These are phyloP conservation scores for Epichloe brachyelytri DNA, from an alignment of 2,329 filamentous ascomycete species.

Conservation along the genomic window DNA sequence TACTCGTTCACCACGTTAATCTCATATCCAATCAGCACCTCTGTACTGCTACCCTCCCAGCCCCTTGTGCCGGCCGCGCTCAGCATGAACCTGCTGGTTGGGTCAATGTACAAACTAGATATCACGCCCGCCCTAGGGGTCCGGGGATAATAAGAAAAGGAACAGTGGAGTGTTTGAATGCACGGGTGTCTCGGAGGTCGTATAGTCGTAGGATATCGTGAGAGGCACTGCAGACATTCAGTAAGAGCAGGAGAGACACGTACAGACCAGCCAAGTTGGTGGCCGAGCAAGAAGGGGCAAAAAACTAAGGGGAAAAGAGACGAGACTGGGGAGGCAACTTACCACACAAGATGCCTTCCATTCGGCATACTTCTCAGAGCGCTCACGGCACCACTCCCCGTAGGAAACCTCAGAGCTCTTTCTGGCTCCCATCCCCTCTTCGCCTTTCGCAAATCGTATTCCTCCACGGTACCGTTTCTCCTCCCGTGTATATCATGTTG, in stretches of 20 bases:
- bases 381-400: slow-evolving; percentile 79
- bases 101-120: slow-evolving; percentile 74
- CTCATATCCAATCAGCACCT: slow-evolving; percentile 90
- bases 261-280: not conserved
- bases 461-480: slow-evolving; percentile 85
- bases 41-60: slow-evolving; percentile 85
- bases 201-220: slow-evolving; percentile 91
- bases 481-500: slow-evolving; percentile 86
- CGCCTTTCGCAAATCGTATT: slow-evolving; percentile 76
- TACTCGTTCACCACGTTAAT: slow-evolving; percentile 35
- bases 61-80: slow-evolving; percentile 84
- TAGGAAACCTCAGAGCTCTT: slow-evolving; percentile 74
- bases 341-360: slow-evolving; percentile 77
- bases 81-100: slow-evolving; percentile 80
- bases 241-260: too few relatives aligned
- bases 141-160: slow-evolving; percentile 96
- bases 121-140: slow-evolving; percentile 75
- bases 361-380: slow-evolving; percentile 86
- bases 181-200: slow-evolving; percentile 58
- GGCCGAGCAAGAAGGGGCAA: not conserved
- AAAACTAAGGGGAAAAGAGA: not conserved
- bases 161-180: slow-evolving; percentile 61
- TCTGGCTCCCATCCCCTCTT: slow-evolving; percentile 55
- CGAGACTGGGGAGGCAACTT: slow-evolving; percentile 7
- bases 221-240: slow-evolving; percentile 48